Evolutionary conservation across 345 rosid genomes (phyloP), one percentile per base, ranked within the genome.

Genomic region (Raphanus raphanistrum): DNA sequence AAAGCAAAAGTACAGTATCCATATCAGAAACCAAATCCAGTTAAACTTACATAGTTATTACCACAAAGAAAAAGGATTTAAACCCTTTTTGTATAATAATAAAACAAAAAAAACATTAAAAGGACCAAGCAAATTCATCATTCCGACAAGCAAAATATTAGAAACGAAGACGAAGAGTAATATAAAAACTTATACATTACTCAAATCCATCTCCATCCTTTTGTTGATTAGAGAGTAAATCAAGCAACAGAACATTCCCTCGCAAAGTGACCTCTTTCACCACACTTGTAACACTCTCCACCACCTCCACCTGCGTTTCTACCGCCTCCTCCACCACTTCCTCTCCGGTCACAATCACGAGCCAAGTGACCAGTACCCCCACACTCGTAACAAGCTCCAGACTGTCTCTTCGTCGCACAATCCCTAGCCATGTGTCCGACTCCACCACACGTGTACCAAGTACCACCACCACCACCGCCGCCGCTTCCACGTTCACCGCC

Each of bases 401-500:
- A 15, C 36, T 62, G 74, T 15, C 71, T 79, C 52, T 78, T 80
- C 11, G 72, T 78, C 33, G 79, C 68, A 63, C 95, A 90, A 1
- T 90, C 92, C 63, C 91, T 87, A 1, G 95, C 92, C 29, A 86
- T 31, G 80, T 90, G 95, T 13, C 95, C 92, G 21, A 21, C 27
- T 38, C 80, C 86, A 33, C 88, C 87, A 71, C 92, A 90, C 13
- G 80, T 83, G 13, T 86, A 89, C 55, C 94, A 89, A 32, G 58
- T 16, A 2, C 52, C 52, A 45, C 52, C 55, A 2, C 55, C 21
- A 21, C 21, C 21, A 21, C 21, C 55, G 13, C 48, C 13, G 3
- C 48, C 52, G 25, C 17, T 48, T 48, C 55, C 55, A 48, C 55
- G 55, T 4, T 48, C 57, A 50, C 57, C 68, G 48, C 68, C 45